Base-by-base conservation (phyloP, 257 asterid genomes). In the Knoxia roxburghii region DNA sequence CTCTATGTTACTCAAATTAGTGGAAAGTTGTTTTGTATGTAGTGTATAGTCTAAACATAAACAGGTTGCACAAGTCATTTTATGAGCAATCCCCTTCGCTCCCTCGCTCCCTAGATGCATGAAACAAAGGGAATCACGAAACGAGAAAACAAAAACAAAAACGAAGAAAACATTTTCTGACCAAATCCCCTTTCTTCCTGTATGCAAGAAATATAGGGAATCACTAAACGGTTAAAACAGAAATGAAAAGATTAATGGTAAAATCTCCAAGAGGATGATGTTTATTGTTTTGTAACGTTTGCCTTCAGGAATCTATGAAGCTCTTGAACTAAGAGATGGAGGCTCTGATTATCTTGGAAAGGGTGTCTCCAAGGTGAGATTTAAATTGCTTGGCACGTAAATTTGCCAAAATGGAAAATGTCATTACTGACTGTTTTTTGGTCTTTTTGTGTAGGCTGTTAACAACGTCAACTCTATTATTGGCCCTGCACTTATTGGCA, bases 301-400 rank as follows among this genome's bases (percentile, higher is more conserved):
- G 7, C 41, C 4, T 35, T 64, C 68, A 93, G 99, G 99, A 58
- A 64, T 93, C 67, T 93, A 93, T 35, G 99, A 93, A 82, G 99
- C 99, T 68, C 97, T 93, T n/a, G 99, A 93, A 76, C 70, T 93
- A 72, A 84, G 99, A 68, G 99, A 93, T 68, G 99, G 99, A 72
- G 99, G 99, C 21, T 86, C 99, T 2, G 99, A 93, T 33, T 93
- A 90, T 80, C 96, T 93, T 2, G 99, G 99, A 49, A 93, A 93
- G 88, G 99, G 99, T 75, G 99, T 93, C 61, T 82, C 95, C 17
- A 93, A 93, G 97, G 98, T 85, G 52, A 68, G 76, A 18, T 0
- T 51, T 45, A 7, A 21, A 10, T 55, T 55, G 14, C 37, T 26
- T 8, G 23, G 32, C 10, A 4, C 0, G 20, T 61, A 2, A 26